Evolutionary conservation across 2,329 filamentous ascomycete species (phyloP).

Genomic region (Venturia pyrina): DNA sequence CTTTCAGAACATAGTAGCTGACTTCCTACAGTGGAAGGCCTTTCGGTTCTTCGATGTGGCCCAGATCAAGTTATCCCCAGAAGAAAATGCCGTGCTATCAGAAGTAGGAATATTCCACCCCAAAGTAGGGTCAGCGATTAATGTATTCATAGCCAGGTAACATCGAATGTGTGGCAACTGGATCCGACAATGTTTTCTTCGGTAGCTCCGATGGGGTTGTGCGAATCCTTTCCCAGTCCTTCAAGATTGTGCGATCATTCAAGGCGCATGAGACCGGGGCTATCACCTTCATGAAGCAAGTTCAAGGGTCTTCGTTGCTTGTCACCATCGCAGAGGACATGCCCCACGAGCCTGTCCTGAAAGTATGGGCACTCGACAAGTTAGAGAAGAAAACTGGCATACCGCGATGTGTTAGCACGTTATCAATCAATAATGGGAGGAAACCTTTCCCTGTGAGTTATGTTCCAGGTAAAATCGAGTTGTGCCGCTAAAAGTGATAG

Average conservation of each 20-base stretch:
- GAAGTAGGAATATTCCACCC: constrained; percentile 47
- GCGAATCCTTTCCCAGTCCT: constrained; percentile 75
- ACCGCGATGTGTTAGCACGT: constrained; percentile 77
- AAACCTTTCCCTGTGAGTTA: constrained; percentile 65
- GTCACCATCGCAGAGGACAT: constrained; percentile 84
- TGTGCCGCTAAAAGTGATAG: constrained; percentile 28
- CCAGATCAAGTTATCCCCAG: constrained; percentile 68
- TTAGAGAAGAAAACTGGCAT: constrained; percentile 85
- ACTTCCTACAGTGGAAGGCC: constrained; percentile 76
- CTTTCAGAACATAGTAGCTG: neutral
- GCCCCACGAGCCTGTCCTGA: constrained; percentile 75
- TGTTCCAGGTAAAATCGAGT: constrained; percentile 32
- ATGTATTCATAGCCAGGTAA: constrained; percentile 41
- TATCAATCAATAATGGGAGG: constrained; percentile 79
- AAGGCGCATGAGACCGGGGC: constrained; percentile 70
- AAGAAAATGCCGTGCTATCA: constrained; percentile 68
- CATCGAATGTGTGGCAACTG: constrained; percentile 73
- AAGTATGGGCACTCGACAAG: constrained; percentile 96
- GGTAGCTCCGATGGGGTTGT: constrained; percentile 78
- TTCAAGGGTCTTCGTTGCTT: constrained; percentile 76
- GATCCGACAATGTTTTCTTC: constrained; percentile 81
- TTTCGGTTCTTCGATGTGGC: constrained; percentile 99
- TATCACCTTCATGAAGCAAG: constrained; percentile 85
- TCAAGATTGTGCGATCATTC: constrained; percentile 81
- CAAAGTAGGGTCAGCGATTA: constrained; percentile 8